Conservation (phyloP, 2,329 filamentous ascomycete genomes). For the Helminthosporium solani region DNA sequence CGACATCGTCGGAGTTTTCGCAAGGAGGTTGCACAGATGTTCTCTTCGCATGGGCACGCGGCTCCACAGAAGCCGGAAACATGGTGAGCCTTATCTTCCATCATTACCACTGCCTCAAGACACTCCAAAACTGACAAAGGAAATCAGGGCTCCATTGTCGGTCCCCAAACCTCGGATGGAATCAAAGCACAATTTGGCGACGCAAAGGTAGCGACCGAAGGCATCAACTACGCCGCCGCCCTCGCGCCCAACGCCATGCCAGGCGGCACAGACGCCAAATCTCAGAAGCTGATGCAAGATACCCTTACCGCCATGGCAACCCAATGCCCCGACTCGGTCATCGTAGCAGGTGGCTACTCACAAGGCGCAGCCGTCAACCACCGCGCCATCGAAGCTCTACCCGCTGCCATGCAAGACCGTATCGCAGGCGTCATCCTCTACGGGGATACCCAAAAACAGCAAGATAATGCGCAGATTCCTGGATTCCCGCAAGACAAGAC, state of each 20-base stretch:
- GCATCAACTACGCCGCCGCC: slow-evolving; percentile 33
- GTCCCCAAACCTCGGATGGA: slow-evolving; percentile 34
- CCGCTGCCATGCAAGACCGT: slow-evolving; percentile 26
- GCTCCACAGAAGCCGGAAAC: slow-evolving; percentile 52
- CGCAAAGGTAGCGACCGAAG: slow-evolving; percentile 33
- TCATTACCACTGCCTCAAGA: neutral
- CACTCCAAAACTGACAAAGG: slow-evolving; percentile 11
- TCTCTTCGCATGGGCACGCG: slow-evolving; percentile 53
- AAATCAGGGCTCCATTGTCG: slow-evolving; percentile 38
- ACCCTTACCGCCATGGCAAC: slow-evolving; percentile 27
- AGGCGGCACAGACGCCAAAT: slow-evolving; percentile 27
- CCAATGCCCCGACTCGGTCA: slow-evolving; percentile 36
- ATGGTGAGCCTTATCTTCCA: slow-evolving; percentile 41
- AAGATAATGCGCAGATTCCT: slow-evolving; percentile 44
- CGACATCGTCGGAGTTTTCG: slow-evolving; percentile 43
- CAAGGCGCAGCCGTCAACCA: slow-evolving; percentile 40
- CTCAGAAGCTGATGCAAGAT: slow-evolving; percentile 22
- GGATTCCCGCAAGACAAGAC: slow-evolving; percentile 46
- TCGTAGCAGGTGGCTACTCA: slow-evolving; percentile 35
- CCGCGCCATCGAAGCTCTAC: slow-evolving; percentile 33
- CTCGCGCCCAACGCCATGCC: slow-evolving; percentile 31
- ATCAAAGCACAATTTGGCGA: slow-evolving; percentile 30
- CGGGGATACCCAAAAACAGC: slow-evolving; percentile 48
- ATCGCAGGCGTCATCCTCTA: slow-evolving; percentile 48
- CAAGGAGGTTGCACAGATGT: slow-evolving; percentile 44